Conservation (phyloP, 2,329 filamentous ascomycete genomes). For the Reticulascus tulasneorum region DNA sequence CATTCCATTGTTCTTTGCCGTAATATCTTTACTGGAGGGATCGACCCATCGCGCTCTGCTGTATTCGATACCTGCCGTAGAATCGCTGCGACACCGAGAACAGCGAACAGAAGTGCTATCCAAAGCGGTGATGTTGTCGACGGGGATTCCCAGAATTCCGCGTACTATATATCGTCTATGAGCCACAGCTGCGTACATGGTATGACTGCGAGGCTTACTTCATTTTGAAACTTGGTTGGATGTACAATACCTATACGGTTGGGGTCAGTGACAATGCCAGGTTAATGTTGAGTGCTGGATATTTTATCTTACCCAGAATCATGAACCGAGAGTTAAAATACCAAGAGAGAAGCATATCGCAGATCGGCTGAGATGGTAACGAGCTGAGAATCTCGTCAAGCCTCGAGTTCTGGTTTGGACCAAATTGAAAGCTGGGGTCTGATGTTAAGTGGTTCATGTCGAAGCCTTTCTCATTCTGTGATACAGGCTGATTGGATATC, state of each 20-base stretch:
- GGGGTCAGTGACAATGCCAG: conserved; percentile 12
- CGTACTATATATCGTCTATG: conserved; percentile 23
- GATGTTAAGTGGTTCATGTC: not conserved
- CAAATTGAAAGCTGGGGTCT: not conserved
- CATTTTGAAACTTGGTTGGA: no score
- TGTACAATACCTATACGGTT: no score
- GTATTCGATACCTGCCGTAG: no score
- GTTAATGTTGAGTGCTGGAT: not conserved
- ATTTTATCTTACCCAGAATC: conserved; percentile 18
- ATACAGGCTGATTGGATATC: conserved; percentile 3
- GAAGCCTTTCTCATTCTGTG: conserved; percentile 21
- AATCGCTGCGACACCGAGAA: conserved; percentile 27
- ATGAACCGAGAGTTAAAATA: conserved; percentile 23
- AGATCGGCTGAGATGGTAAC: conserved; percentile 21
- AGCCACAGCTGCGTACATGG: no score
- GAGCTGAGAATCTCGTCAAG: conserved; percentile 15
- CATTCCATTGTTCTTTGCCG: conserved; percentile 18
- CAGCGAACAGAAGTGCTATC: conserved; percentile 32
- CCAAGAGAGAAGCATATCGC: conserved; percentile 24
- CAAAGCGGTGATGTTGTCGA: conserved; percentile 27
- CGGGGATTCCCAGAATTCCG: conserved; percentile 30
- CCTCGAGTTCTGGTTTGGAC: no score
- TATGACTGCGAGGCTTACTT: no score
- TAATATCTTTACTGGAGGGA: conserved; percentile 12
- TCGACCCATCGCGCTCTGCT: no score